Percentiles rank a stretch among this genome's conserved stretches.
Conservation (phyloP, 2,329 filamentous ascomycete species). For the Fusarium bulbicola region DNA sequence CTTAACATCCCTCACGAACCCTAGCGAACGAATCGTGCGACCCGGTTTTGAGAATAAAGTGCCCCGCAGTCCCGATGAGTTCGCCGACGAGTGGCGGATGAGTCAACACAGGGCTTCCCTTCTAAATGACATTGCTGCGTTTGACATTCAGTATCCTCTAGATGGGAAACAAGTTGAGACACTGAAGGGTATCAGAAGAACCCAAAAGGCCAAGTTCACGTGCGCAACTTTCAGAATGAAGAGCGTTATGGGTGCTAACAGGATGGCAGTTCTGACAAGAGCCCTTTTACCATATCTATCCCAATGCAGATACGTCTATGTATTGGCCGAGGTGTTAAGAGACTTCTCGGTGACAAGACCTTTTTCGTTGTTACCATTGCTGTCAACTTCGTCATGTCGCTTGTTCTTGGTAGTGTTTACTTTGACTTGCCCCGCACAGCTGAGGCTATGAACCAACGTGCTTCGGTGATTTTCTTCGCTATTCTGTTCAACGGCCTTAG, state of each 20-base stretch:
- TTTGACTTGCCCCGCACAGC: conserved; percentile 11
- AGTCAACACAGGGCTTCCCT: conserved; percentile 37
- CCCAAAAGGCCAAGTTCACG: conserved; percentile 18
- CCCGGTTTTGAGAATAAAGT: conserved; percentile 40
- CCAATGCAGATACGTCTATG: conserved; percentile 55
- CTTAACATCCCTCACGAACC: conserved; percentile 61
- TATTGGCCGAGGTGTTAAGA: conserved; percentile 44
- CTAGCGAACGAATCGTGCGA: conserved; percentile 45
- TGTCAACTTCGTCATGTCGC: conserved; percentile 19
- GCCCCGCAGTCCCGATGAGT: conserved; percentile 48
- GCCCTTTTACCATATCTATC: conserved; percentile 57
- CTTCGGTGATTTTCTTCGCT: conserved; percentile 24
- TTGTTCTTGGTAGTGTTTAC: conserved; percentile 30
- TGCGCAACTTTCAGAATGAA: too few species aligned
- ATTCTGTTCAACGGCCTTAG: conserved; percentile 32
- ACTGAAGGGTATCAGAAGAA: conserved; percentile 3
- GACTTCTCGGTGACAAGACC: conserved; percentile 29
- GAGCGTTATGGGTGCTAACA: too few species aligned
- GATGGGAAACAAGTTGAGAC: conserved; percentile 31
- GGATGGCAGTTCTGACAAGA: background rate
- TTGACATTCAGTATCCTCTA: conserved; percentile 34
- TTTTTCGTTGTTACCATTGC: conserved; percentile 25
- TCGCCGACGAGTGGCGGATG: conserved; percentile 45
- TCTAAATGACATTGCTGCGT: conserved; percentile 44
- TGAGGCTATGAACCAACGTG: conserved; percentile 4